Base-by-base conservation (phyloP, 2,329 filamentous ascomycete species). In the Geosmithia putterillii region DNA sequence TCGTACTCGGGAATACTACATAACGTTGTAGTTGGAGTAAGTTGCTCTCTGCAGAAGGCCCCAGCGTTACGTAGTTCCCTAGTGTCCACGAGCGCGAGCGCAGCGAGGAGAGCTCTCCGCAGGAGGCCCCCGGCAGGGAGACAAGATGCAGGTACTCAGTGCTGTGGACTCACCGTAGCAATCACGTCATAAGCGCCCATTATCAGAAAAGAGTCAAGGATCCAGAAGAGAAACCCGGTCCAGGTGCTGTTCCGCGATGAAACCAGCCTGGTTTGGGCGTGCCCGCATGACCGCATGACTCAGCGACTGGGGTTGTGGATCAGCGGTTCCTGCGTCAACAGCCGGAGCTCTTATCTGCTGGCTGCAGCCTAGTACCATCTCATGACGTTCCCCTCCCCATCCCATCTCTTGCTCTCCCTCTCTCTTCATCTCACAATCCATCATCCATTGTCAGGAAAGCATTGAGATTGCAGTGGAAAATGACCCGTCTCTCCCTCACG, bases 401-500 rank as follows among this genome's bases (percentile, higher is more conserved):
- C 39, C 17, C 23, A 5, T 41, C 6, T 32, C 39, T 17, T 15
- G 19, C 14, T 32, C 25, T 39, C 9, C 15, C 38, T 39, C 9
- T 8, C 18, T 8, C 38, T 39, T 36, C 34, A 36, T 36, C 38
- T 40, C 39, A 25, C 28, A 8, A 37, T n/a, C 15, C 17, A 36
- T 20, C 25, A n/a, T 19, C 19, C 23, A 7, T 18, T 18, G 39
- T n/a, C 22, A 19, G 7, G 20, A 15, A 25, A 41, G 21, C 15
- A 41, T 15, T 12, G 25, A 14, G 18, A 36, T 22, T 8, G n/a
- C n/a, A n/a, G n/a, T n/a, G n/a, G n/a, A n/a, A n/a, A n/a, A 44
- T 44, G 43, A 22, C 38, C 9, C 39, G 39, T 38, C 21, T 38
- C 17, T 37, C 39, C 10, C 37, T 45, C 36, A 21, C 43, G 21